Conservation (phyloP, 305 asterid species). For the Fraxinus baroniana region DNA sequence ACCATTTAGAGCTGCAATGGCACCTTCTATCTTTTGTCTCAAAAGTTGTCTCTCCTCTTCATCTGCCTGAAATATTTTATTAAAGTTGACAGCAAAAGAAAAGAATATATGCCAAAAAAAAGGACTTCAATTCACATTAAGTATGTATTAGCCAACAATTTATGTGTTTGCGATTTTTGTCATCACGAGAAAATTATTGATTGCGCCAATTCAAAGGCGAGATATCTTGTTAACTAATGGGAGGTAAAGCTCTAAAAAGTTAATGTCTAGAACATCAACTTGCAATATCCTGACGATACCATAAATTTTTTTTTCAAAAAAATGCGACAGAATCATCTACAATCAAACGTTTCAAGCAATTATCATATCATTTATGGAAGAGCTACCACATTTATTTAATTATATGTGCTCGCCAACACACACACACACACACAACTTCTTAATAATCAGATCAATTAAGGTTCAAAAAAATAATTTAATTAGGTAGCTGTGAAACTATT, state of each 20-base stretch:
- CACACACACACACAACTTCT: no score
- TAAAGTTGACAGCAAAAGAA: background rate
- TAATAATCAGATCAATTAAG: no score
- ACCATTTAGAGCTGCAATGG: constrained; percentile 3
- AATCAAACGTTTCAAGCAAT: background rate
- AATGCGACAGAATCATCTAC: background rate
- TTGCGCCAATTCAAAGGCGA: background rate
- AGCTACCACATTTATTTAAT: background rate
- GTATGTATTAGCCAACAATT: background rate
- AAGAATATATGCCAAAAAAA: background rate
- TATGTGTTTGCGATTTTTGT: background rate
- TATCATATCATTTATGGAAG: background rate
- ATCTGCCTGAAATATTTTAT: background rate
- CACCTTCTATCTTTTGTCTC: constrained; percentile 6
- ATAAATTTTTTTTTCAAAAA: no score
- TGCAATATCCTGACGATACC: background rate
- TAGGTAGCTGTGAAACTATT: background rate
- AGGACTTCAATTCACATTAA: background rate
- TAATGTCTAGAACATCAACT: background rate
- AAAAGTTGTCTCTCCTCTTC: constrained; percentile 5
- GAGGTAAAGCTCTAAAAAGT: background rate
- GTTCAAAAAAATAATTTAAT: background rate
- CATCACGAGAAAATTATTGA: no score
- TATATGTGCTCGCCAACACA: no score
- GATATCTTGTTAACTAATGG: no score